phyloP scores from a whole-genome alignment of 192 early-diverging fungal species.

The Linnemannia exigua region DNA sequence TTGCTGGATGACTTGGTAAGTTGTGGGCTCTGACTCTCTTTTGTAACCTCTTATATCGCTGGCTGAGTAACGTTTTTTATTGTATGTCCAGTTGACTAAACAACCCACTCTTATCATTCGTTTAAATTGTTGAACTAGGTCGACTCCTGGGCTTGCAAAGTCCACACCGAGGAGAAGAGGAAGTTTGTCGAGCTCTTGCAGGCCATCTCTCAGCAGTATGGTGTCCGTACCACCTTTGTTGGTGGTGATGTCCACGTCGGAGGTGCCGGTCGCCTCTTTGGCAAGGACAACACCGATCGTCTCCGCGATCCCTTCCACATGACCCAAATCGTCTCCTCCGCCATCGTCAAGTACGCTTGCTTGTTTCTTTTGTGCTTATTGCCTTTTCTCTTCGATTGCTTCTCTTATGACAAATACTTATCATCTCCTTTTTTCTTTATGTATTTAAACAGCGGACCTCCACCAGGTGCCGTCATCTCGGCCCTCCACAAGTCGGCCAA shows the following conservation, averaged over 20 bases:
- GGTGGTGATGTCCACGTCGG: constrained; percentile 86
- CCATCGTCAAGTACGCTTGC: constrained; percentile 77
- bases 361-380: not conserved
- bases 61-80: not conserved
- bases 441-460: constrained; percentile 58
- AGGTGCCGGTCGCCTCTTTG: constrained; percentile 71
- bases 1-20: constrained; percentile 91
- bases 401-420: not conserved
- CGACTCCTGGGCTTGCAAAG: constrained; percentile 53
- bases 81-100: not conserved
- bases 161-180: constrained; percentile 82
- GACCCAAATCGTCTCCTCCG: constrained; percentile 86
- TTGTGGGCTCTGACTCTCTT: constrained; percentile 22
- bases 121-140: constrained; percentile 17
- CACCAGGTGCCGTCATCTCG: constrained; percentile 75
- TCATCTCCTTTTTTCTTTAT: not conserved
- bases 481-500: constrained; percentile 77
- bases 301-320: constrained; percentile 79
- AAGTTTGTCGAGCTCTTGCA: constrained; percentile 77
- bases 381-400: not conserved
- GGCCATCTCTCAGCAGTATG: constrained; percentile 66
- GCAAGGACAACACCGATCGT: constrained; percentile 64
- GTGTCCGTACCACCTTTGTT: constrained; percentile 85
- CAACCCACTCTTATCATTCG: not conserved
- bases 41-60: not conserved